Evolutionary conservation across 352 stramenopile species (phyloP).

Genomic region (Pythium scleroteichum): DNA sequence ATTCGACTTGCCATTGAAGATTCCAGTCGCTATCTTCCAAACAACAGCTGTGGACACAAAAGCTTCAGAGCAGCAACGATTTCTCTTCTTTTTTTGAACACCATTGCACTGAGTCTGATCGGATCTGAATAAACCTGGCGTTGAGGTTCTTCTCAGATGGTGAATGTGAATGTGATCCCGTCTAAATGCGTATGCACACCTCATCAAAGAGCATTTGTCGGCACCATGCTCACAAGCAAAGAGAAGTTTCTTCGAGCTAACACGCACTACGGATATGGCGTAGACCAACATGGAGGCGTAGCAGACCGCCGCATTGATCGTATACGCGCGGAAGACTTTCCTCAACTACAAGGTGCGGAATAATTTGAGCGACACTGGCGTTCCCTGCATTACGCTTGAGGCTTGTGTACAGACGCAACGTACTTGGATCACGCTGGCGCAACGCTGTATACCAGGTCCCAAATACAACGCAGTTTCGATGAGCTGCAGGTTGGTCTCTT

Average conservation of each 20-base stretch:
- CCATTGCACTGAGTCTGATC: neutral
- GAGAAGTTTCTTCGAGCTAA: slow-evolving; percentile 13
- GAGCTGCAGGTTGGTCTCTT: slow-evolving; percentile 58
- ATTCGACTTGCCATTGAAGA: no score
- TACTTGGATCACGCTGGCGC: slow-evolving; percentile 88
- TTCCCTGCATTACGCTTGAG: no score
- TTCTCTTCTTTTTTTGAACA: no score
- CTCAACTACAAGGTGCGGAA: slow-evolving; percentile 17
- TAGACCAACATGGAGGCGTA: neutral
- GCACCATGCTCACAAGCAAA: slow-evolving; percentile 20
- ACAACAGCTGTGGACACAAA: no score
- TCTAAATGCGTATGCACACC: neutral
- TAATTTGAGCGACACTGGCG: no score
- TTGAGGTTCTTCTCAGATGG: neutral
- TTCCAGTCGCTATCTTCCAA: no score
- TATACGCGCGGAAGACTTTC: slow-evolving; percentile 21
- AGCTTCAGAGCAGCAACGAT: no score
- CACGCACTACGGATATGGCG: slow-evolving; percentile 20
- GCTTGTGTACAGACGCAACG: slow-evolving; percentile 22
- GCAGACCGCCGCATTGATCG: slow-evolving; percentile 7
- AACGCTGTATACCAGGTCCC: slow-evolving; percentile 70
- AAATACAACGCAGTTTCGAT: slow-evolving; percentile 52
- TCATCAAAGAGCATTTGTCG: neutral
- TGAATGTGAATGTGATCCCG: slow-evolving; percentile 4
- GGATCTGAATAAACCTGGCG: neutral